Conservation (phyloP, 2,329 filamentous ascomycete genomes). For the Pezicula rhizophila region DNA sequence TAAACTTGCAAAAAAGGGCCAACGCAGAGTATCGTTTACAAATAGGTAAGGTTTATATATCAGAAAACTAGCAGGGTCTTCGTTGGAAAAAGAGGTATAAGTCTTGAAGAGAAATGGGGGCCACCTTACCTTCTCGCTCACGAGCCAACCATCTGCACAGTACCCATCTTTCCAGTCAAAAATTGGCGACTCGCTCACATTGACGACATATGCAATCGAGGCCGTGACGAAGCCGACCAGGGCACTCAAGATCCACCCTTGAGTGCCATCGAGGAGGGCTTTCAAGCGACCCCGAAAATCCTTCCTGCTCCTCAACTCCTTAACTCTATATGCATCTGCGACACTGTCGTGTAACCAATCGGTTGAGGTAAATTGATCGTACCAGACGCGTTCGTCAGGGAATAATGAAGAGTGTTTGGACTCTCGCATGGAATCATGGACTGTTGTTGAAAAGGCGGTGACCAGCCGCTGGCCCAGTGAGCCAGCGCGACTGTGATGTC, state of each 20-base stretch:
- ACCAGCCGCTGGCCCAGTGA: constrained; percentile 58
- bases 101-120: background rate
- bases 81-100: background rate
- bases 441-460: constrained; percentile 48
- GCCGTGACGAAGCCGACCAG: constrained; percentile 84
- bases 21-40: too few relatives aligned
- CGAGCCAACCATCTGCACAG: constrained; percentile 66
- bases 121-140: constrained; percentile 57
- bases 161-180: constrained; percentile 93
- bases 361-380: constrained; percentile 95
- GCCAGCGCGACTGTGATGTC: constrained; percentile 44
- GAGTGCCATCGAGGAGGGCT: constrained; percentile 75
- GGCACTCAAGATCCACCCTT: constrained; percentile 92
- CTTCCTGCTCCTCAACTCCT: constrained; percentile 72
- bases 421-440: constrained; percentile 40
- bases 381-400: constrained; percentile 88
- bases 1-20: too few relatives aligned
- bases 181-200: constrained; percentile 76
- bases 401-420: constrained; percentile 57
- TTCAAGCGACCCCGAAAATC: constrained; percentile 77
- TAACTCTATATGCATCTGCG: constrained; percentile 84
- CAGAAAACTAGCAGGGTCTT: background rate
- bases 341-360: constrained; percentile 99
- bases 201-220: constrained; percentile 78
- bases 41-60: too few relatives aligned